Evolutionary conservation across 2,329 filamentous ascomycete species (phyloP), one percentile per base, ranked within the genome.

Genomic region (Cercospora beticola): DNA sequence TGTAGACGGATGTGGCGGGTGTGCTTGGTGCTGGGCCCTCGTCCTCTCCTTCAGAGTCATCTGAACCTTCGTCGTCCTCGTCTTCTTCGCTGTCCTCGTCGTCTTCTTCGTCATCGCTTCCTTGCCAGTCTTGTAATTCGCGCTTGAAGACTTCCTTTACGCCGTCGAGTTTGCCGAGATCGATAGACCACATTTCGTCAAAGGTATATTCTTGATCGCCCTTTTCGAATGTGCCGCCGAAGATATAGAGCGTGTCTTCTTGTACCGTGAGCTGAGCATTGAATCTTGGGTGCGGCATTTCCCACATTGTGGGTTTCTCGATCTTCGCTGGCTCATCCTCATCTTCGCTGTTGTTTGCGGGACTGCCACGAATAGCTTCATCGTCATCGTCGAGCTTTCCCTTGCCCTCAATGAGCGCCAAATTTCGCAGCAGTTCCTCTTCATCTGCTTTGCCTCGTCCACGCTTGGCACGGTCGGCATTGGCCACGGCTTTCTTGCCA

Each of bases 141-240:
- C 92, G 86, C 78, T 86, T 92, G 83, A 94, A 98, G 59, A 98
- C 87, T 80, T 97, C 91, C 78, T 93, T 94, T 72, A 95, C 94
- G 3, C 95, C 95, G 74, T 98, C 93, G 69, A 99, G 85, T 80
- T 97, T 97, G 68, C 91, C 94, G n/a, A 99, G 84, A 76, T 99
- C 93, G 68, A 98, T 89, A 2, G 93, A 90, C 81, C 96, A 96
- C 80, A 99, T 85, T 76, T 99, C 95, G 74, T 97, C 94, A 79
- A 98, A 97, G 0, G 94, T 98, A 76, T 92, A 97, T 79, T 99
- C 95, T 23, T 92, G 87, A 76, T 99, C 95, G 18, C 92, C 94
- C 78, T 97, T 95, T 78, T 99, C 95, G 75, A 91, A 97, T 0
- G 94, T 99, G 18, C 95, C 95, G 31, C 95, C 94, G 76, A 96